Base-by-base conservation (phyloP, 2,329 filamentous ascomycete genomes). In the Neonectria coccinea region DNA sequence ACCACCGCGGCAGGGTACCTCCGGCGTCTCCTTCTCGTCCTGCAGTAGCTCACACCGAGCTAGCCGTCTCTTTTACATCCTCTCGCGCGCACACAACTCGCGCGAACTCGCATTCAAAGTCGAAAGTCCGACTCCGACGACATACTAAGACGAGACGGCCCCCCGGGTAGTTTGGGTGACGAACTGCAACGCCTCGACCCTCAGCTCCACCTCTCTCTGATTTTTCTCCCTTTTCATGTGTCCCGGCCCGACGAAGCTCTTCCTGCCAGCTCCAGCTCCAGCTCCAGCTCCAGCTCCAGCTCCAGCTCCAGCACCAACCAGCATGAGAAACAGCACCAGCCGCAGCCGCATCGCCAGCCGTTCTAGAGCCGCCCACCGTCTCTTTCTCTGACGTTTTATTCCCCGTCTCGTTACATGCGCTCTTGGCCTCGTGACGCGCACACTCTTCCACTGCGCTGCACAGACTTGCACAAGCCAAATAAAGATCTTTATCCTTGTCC, bases 371-470 rank as follows among this genome's bases (percentile, higher is more conserved):
- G 48, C 20, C 68, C 68, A 71, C 68, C 69, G 68, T 71, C 68
- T 73, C 68, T 72, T 70, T 66, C 62, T 59, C 51, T 63, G 54
- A 58, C 53, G 67, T 53, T 59, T 64, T 55, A 57, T 58, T 60
- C 45, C 65, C 62, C 61, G 60, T 65, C 59, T 57, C 53, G 60
- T 69, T 64, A 59, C 63, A 63, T 31, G 50, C 67, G 31, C 59
- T 51, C 51, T 56, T 69, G 67, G 68, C 59, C 59, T 56, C 63
- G 64, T 73, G 66, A 71, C 64, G 52, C 67, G 67, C 71, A 72
- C 64, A 67, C 53, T 60, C 72, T 69, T 59, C 29, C 47, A 33
- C n/a, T 33, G 48, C 48, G 31, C 48, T 51, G 48, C 29, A 33
- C 48, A 33, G 31, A 14, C 48, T 33, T 73, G 54, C 29, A 62